These are phyloP conservation scores for Platanthera zijinensis DNA, from an alignment of 106 monocot genomes.

Conservation along the genomic window DNA sequence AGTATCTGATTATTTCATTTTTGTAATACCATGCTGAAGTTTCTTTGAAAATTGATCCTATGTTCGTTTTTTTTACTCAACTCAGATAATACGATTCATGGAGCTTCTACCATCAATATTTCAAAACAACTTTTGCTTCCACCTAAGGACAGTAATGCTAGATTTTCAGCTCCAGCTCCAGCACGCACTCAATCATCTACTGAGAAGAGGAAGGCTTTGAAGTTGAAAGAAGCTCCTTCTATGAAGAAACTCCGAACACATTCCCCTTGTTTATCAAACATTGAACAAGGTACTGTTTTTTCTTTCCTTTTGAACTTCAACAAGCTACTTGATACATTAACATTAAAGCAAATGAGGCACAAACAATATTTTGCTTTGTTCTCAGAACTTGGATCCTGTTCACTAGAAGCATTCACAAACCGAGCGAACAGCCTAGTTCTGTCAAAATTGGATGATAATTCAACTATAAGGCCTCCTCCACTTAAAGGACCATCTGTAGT, in stretches of 20 bases:
- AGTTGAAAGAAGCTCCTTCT: constrained; percentile 18
- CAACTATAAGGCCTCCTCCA: constrained; percentile 2
- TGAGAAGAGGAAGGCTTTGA: constrained; percentile 52
- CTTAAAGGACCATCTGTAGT: constrained; percentile 32
- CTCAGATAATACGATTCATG: constrained; percentile 22
- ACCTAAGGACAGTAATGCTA: constrained; percentile 14
- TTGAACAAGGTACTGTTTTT: not conserved
- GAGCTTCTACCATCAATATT: constrained; percentile 6
- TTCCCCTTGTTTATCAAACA: constrained; percentile 6
- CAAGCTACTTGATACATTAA: not conserved
- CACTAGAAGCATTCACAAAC: constrained; percentile 2
- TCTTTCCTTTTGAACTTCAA: not conserved
- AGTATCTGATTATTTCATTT: not conserved
- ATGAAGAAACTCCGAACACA: constrained; percentile 35
- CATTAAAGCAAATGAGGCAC: not conserved
- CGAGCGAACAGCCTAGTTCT: not conserved
- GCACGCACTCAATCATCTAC: constrained; percentile 3
- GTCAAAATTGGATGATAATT: not conserved
- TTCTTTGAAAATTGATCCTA: not conserved
- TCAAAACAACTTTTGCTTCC: constrained; percentile 10
- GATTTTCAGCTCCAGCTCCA: constrained; percentile 23
- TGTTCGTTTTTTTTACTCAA: not conserved
- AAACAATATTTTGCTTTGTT: not conserved
- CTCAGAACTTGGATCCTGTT: not conserved
- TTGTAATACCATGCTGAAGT: not conserved